Evolutionary conservation across 73 alveolate species (phyloP).

Genomic region (Symbiodinium pilosum): DNA sequence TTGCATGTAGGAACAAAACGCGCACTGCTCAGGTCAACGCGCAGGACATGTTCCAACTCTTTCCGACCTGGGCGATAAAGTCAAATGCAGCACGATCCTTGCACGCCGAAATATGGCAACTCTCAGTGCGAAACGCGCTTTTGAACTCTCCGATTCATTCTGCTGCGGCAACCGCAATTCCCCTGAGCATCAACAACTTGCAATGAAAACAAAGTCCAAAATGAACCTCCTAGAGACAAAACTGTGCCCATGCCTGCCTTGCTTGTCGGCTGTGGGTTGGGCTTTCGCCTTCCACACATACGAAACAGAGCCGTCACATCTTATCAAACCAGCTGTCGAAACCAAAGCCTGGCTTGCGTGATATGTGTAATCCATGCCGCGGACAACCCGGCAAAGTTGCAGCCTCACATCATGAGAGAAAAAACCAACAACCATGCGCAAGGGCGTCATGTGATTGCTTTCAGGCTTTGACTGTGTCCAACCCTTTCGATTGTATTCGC

Average conservation of each 20-base stretch:
- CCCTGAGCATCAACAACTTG: background rate
- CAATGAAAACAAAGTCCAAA: no score
- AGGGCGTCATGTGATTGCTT: no score
- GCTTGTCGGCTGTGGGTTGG: background rate
- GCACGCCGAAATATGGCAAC: no score
- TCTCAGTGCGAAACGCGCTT: background rate
- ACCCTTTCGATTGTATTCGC: background rate
- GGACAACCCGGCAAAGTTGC: conserved; percentile 3
- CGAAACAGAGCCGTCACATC: no score
- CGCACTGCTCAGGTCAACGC: no score
- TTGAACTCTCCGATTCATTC: background rate
- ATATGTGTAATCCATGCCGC: background rate
- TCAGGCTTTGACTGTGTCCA: background rate
- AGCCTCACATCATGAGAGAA: background rate
- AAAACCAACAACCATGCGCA: no score
- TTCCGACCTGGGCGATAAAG: background rate
- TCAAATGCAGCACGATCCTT: no score
- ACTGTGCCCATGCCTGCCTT: background rate
- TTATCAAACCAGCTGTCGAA: no score
- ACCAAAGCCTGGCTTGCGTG: background rate
- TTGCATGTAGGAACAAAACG: no score
- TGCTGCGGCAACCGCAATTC: background rate
- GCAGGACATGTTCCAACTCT: background rate
- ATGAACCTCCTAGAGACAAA: no score
- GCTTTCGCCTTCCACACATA: background rate